Percentiles rank a stretch among this genome's conserved stretches.
Evolutionary conservation across 257 asterid genomes (phyloP).

Genomic region (Petunia secreta): DNA sequence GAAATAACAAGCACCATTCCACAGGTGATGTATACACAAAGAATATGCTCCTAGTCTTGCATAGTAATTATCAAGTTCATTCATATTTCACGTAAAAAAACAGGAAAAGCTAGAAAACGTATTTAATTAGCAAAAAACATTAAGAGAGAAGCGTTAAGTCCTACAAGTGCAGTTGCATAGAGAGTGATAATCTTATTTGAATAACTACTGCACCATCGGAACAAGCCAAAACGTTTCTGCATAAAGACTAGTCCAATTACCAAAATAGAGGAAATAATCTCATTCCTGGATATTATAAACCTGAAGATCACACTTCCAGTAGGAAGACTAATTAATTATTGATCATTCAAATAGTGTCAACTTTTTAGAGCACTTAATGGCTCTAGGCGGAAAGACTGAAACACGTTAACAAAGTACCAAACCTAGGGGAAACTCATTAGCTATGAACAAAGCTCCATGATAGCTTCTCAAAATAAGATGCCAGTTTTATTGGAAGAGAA

Average conservation of each 20-base stretch:
- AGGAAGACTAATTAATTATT: neutral
- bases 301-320: neutral
- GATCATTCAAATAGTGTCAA: slow-evolving; percentile 11
- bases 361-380: slow-evolving; percentile 1
- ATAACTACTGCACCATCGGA: neutral
- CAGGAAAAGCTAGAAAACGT: neutral
- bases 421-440: neutral
- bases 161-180: neutral
- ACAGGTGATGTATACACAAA: slow-evolving; percentile 7
- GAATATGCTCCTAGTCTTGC: slow-evolving; percentile 9
- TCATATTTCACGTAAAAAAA: neutral
- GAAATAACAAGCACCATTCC: slow-evolving; percentile 1
- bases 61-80: neutral
- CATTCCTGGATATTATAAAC: slow-evolving; percentile 7
- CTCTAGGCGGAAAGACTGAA: neutral
- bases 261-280: slow-evolving; percentile 13
- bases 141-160: neutral
- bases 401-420: slow-evolving; percentile 1
- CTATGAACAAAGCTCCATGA: slow-evolving; percentile 12
- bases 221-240: neutral
- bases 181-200: neutral
- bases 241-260: neutral
- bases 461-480: neutral
- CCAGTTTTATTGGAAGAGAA: slow-evolving; percentile 3
- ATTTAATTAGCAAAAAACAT: slow-evolving; percentile 7